Percentiles rank a stretch among this genome's conserved stretches.
phyloP scores from a whole-genome alignment of 768 basidiomycete species.

The Kwoniella heveanensis region DNA sequence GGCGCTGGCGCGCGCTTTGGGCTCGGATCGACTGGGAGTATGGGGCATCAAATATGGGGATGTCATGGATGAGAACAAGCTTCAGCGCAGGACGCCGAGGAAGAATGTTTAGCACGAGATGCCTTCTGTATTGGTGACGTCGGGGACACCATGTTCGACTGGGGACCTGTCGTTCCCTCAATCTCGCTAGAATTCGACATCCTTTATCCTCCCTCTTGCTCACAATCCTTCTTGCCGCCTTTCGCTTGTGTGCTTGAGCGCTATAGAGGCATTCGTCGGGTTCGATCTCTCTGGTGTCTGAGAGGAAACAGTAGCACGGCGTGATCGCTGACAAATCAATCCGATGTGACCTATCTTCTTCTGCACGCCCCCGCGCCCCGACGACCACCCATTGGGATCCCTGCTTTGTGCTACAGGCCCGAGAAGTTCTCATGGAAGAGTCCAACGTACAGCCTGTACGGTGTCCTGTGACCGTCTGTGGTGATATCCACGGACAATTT shows the following conservation, averaged over 20 bases:
- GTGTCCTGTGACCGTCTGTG: constrained; percentile 98
- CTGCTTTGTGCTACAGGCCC: constrained; percentile 72
- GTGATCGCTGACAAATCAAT: too few species aligned
- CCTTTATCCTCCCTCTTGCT: constrained; percentile 12
- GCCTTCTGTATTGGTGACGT: too few species aligned
- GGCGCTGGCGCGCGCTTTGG: neutral
- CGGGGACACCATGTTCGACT: too few species aligned
- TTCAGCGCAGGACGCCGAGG: too few species aligned
- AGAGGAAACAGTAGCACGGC: too few species aligned
- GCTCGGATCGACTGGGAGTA: neutral
- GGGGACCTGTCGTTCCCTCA: neutral
- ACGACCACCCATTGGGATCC: too few species aligned
- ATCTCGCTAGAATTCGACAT: constrained; percentile 1
- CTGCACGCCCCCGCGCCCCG: too few species aligned
- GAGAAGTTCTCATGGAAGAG: constrained; percentile 98
- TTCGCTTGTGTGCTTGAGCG: neutral
- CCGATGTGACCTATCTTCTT: constrained; percentile 6
- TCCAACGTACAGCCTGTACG: constrained; percentile 97
- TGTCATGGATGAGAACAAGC: too few species aligned
- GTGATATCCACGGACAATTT: constrained; percentile 99
- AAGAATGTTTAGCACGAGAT: too few species aligned
- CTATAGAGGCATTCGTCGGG: neutral
- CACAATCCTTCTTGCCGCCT: neutral
- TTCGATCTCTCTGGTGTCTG: neutral
- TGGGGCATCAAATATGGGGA: too few species aligned